phyloP scores from a whole-genome alignment of 129 eudicot species.

The Flaveria linearis region DNA sequence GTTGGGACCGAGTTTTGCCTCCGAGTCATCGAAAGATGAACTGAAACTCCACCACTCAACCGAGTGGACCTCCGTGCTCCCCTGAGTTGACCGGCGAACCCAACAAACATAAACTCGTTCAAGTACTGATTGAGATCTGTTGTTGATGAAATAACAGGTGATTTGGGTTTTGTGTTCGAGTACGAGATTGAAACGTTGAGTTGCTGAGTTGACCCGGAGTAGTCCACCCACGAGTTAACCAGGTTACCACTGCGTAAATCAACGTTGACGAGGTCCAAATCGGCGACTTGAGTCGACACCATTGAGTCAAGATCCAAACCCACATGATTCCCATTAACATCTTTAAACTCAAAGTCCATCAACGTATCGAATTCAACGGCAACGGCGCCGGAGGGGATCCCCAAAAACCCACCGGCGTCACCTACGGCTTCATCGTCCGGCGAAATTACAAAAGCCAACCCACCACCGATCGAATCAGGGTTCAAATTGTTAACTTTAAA shows the following conservation, averaged over 20 bases:
- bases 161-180: conserved; percentile 29
- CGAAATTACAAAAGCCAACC: conserved; percentile 71
- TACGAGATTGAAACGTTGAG: conserved; percentile 33
- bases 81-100: conserved; percentile 45
- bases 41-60: conserved; percentile 44
- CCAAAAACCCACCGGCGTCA: conserved; percentile 62
- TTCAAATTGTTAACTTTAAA: conserved; percentile 57
- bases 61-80: conserved; percentile 45
- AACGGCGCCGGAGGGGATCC: conserved; percentile 54
- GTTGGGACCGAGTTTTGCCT: conserved; percentile 13
- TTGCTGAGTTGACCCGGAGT: conserved; percentile 38
- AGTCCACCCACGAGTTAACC: conserved; percentile 37
- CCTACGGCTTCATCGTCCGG: conserved; percentile 66
- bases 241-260: conserved; percentile 29
- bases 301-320: conserved; percentile 38
- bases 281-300: conserved; percentile 24
- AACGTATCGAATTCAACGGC: conserved; percentile 77
- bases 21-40: conserved; percentile 34
- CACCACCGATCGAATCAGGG: conserved; percentile 88
- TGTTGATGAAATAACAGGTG: conserved; percentile 19
- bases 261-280: conserved; percentile 19
- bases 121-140: conserved; percentile 16
- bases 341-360: conserved; percentile 34
- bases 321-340: conserved; percentile 41
- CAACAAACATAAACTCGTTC: conserved; percentile 36